Evolutionary conservation across 2,329 filamentous ascomycete species (phyloP).

Genomic region (Xylaria multiplex): DNA sequence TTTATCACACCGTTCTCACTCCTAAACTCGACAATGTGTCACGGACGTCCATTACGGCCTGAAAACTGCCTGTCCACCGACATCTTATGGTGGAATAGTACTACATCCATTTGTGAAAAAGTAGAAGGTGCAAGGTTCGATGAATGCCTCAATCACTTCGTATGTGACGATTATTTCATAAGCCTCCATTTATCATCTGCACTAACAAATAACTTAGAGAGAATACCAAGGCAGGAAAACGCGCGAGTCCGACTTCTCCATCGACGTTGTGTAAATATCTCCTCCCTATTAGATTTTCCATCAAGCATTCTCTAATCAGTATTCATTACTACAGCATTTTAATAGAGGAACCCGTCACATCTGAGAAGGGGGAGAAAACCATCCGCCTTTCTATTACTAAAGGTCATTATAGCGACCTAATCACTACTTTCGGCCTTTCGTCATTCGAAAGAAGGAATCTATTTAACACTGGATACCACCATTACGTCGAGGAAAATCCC

Average conservation of each 20-base stretch:
- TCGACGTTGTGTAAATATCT: constrained; percentile 25
- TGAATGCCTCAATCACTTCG: constrained; percentile 13
- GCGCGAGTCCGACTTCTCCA: constrained; percentile 7
- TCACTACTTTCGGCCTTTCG: constrained; percentile 2
- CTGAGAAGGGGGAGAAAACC: not conserved
- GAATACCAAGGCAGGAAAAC: not conserved
- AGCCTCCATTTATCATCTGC: constrained; percentile 8
- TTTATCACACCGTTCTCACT: constrained; percentile 7
- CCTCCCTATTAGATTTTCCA: constrained; percentile 5
- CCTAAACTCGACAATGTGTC: constrained; percentile 2
- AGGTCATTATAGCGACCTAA: constrained; percentile 9
- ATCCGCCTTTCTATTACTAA: constrained; percentile 11
- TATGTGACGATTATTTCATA: constrained; percentile 21
- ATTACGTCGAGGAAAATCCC: constrained; percentile 18
- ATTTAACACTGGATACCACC: constrained; percentile 18
- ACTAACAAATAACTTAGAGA: constrained; percentile 21
- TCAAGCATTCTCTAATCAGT: constrained; percentile 13
- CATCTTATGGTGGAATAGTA: constrained; percentile 20
- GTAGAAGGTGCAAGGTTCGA: constrained; percentile 15
- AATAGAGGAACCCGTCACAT: not conserved
- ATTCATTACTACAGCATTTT: constrained; percentile 19
- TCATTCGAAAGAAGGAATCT: constrained; percentile 9
- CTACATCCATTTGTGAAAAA: not conserved
- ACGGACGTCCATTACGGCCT: not conserved
- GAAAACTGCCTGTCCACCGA: not conserved